Evolutionary conservation across 495 filamentous ascomycete genomes (phyloP).

Genomic region (Staphylotrichum longicolle): DNA sequence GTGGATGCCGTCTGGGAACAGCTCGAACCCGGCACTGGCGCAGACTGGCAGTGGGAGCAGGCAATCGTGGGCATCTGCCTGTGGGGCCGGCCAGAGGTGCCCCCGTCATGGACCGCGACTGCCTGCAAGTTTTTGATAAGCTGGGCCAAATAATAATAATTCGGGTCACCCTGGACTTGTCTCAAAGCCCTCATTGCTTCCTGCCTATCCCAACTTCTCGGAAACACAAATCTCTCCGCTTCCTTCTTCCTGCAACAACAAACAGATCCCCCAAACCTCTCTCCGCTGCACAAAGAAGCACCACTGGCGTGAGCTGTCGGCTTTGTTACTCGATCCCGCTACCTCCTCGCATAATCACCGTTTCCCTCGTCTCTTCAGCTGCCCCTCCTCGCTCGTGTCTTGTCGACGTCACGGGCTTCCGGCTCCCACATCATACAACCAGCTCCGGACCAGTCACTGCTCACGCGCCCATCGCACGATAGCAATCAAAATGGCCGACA

Average conservation of each 20-base stretch:
- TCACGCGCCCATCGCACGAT: constrained; percentile 18
- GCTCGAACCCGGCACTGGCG: too few relatives aligned
- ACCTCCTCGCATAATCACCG: neutral
- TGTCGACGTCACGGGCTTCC: constrained; percentile 15
- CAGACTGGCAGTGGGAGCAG: too few relatives aligned
- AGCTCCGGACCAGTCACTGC: neutral
- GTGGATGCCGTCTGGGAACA: constrained; percentile 4
- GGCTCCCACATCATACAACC: constrained; percentile 1
- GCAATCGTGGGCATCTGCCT: neutral
- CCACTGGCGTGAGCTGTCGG: neutral
- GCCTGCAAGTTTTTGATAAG: constrained; percentile 18
- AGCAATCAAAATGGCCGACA: constrained; percentile 36
- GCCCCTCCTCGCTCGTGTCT: neutral
- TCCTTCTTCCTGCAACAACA: constrained; percentile 5
- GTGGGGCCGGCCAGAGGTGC: neutral
- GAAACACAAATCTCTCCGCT: neutral
- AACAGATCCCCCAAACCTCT: neutral
- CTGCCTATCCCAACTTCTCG: constrained; percentile 13
- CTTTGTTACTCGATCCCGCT: neutral
- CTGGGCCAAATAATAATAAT: constrained; percentile 5
- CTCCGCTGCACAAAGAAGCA: constrained; percentile 5
- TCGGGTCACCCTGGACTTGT: constrained; percentile 5
- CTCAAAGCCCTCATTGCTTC: constrained; percentile 16
- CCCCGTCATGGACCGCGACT: constrained; percentile 10
- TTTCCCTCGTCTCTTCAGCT: neutral